A percentile compares a stretch with the other conserved stretches of the same genome.
phyloP scores from a whole-genome alignment of 1,284 basidiomycete genomes.

The Melampsora americana region DNA sequence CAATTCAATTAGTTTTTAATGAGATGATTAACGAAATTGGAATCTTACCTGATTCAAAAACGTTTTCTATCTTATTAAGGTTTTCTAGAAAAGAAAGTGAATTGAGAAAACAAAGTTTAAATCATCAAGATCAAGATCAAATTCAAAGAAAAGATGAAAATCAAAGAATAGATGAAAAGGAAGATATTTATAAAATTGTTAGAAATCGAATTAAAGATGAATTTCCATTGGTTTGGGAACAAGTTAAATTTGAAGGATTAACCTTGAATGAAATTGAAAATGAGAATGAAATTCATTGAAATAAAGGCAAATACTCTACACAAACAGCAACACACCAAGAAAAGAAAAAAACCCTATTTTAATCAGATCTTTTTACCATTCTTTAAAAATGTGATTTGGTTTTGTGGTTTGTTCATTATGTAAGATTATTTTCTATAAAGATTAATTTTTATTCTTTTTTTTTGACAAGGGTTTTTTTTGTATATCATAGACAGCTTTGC shows the following conservation, averaged over 20 bases:
- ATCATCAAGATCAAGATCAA: neutral
- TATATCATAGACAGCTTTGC: too few species aligned
- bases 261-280: conserved; percentile 19
- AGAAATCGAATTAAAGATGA: conserved; percentile 46
- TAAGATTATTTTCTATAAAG: too few species aligned
- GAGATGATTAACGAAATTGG: conserved; percentile 58
- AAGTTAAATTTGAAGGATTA: conserved; percentile 12
- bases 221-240: conserved; percentile 50
- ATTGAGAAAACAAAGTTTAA: conserved; percentile 31
- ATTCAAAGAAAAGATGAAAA: neutral
- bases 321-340: neutral
- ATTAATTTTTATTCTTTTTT: too few species aligned
- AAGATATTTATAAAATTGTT: conserved; percentile 41
- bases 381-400: too few species aligned
- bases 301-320: too few species aligned
- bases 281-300: neutral
- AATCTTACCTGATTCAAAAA: conserved; percentile 51
- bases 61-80: conserved; percentile 54
- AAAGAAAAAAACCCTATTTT: too few species aligned
- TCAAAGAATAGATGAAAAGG: neutral
- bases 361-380: too few species aligned
- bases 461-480: too few species aligned
- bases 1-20: conserved; percentile 64
- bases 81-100: conserved; percentile 50
- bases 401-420: too few species aligned